These are phyloP conservation scores for Macrolepiota albuminosa DNA, from an alignment of 768 basidiomycete species.

Conservation along the genomic window DNA sequence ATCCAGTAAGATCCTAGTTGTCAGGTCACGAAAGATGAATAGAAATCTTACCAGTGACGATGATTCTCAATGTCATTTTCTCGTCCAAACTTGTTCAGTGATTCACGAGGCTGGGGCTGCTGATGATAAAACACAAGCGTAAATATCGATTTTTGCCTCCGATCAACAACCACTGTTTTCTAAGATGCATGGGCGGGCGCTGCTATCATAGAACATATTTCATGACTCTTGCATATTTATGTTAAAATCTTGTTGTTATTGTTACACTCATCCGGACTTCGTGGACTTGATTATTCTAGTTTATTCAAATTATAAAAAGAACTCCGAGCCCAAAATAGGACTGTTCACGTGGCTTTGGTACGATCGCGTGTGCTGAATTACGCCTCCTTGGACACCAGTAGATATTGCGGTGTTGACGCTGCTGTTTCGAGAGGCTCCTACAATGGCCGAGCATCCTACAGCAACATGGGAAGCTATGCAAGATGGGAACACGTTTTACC, in stretches of 20 bases:
- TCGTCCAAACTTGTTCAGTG: background rate
- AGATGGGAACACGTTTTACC: constrained; percentile 83
- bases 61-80: constrained; percentile 37
- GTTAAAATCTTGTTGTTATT: background rate
- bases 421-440: background rate
- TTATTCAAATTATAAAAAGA: too few species aligned
- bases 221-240: background rate
- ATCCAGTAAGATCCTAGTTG: background rate
- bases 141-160: constrained; percentile 10
- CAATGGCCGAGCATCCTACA: constrained; percentile 67
- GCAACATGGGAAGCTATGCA: constrained; percentile 89
- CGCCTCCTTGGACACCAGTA: background rate
- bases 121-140: background rate
- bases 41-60: constrained; percentile 50
- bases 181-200: background rate
- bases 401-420: background rate
- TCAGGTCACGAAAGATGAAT: background rate
- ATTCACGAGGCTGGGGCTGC: background rate
- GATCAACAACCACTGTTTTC: background rate
- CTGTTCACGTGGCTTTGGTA: background rate
- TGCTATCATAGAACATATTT: background rate
- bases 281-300: too few species aligned
- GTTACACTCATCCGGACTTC: too few species aligned
- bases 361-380: background rate
- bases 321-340: background rate